Conservation (phyloP, 495 filamentous ascomycete genomes). For the Pyrenopolyporus hunteri region DNA sequence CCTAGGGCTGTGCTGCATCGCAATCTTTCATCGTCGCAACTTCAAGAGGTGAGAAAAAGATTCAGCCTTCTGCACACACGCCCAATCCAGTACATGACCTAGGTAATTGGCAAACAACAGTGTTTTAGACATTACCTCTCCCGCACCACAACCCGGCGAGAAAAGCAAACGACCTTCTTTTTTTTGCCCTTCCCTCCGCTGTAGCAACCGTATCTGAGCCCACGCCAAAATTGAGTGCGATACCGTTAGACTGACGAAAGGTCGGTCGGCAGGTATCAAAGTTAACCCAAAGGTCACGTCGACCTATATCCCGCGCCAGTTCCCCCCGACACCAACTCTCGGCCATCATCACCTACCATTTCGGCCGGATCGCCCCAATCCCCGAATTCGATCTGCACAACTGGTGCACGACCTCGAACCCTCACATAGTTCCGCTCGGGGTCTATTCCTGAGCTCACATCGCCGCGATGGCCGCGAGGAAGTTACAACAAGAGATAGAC, state of each 20-base stretch:
- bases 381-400: background rate
- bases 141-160: background rate
- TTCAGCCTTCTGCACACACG: conserved; percentile 19
- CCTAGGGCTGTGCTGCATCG: conserved; percentile 34
- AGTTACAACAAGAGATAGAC: conserved; percentile 95
- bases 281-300: conserved; percentile 13
- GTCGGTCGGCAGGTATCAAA: background rate
- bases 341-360: background rate
- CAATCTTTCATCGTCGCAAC: conserved; percentile 34
- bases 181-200: background rate
- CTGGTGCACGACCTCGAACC: background rate
- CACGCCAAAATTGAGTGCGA: conserved; percentile 9
- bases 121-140: conserved; percentile 22
- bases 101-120: conserved; percentile 32
- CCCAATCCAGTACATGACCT: conserved; percentile 12
- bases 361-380: background rate
- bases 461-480: conserved; percentile 83
- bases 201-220: background rate
- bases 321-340: conserved; percentile 6
- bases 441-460: conserved; percentile 15
- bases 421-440: conserved; percentile 8
- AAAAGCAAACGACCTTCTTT: conserved; percentile 16
- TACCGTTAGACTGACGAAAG: background rate
- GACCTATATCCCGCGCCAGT: conserved; percentile 7
- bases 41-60: conserved; percentile 18